Evolutionary conservation across 1,284 basidiomycete species (phyloP).

Genomic region (Cutaneotrichosporon sp.): DNA sequence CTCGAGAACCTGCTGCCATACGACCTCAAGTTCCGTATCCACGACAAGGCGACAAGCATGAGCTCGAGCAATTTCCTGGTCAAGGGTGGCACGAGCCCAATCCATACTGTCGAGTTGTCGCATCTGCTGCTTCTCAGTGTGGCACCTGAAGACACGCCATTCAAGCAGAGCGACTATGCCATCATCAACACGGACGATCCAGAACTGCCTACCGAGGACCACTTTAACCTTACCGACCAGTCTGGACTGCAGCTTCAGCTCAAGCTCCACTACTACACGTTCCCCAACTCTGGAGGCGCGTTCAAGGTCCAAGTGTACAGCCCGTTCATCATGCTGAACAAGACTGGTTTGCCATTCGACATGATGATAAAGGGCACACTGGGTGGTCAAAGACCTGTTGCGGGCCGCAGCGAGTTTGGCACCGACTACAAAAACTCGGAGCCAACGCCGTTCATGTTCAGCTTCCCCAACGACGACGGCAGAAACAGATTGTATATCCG

Average conservation of each 20-base stretch:
- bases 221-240: slow-evolving; percentile 62
- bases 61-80: slow-evolving; percentile 78
- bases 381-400: slow-evolving; percentile 70
- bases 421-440: slow-evolving; percentile 53
- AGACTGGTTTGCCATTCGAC: slow-evolving; percentile 79
- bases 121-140: slow-evolving; percentile 91
- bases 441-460: slow-evolving; percentile 75
- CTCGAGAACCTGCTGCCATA: slow-evolving; percentile 94
- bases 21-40: slow-evolving; percentile 91
- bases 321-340: slow-evolving; percentile 90
- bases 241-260: slow-evolving; percentile 74
- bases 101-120: slow-evolving; percentile 92
- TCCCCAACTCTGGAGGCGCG: slow-evolving; percentile 90
- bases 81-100: slow-evolving; percentile 90
- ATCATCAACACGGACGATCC: slow-evolving; percentile 94
- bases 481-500: slow-evolving; percentile 81
- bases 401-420: slow-evolving; percentile 60
- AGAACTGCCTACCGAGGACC: slow-evolving; percentile 51
- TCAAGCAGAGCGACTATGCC: slow-evolving; percentile 94
- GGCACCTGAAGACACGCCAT: slow-evolving; percentile 85
- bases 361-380: slow-evolving; percentile 71
- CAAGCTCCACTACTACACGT: slow-evolving; percentile 78
- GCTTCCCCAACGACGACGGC: slow-evolving; percentile 69
- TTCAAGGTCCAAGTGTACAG: slow-evolving; percentile 96
- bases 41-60: slow-evolving; percentile 90